A percentile compares a stretch with the other conserved stretches of the same genome.
phyloP scores from a whole-genome alignment of 2,329 filamentous ascomycete genomes.

The Alternaria incomplexa region DNA sequence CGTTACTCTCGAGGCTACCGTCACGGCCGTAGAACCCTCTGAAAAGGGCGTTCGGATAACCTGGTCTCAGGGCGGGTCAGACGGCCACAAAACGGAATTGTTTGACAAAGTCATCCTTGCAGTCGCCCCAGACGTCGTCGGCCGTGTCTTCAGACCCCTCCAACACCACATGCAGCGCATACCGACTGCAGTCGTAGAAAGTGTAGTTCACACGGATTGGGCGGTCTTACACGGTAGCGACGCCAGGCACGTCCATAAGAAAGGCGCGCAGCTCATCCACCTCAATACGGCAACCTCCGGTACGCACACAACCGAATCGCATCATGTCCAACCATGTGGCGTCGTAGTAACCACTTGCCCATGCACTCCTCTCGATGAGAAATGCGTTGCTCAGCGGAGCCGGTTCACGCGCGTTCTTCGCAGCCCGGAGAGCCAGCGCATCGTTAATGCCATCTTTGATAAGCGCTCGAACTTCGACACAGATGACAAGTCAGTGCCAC shows the following conservation, averaged over 20 bases:
- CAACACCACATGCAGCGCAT: constrained; percentile 49
- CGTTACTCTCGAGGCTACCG: constrained; percentile 51
- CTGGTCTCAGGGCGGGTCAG: constrained; percentile 38
- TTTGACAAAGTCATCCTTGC: constrained; percentile 63
- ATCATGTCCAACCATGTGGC: constrained; percentile 60
- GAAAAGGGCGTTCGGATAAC: constrained; percentile 39
- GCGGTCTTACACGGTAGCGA: constrained; percentile 13
- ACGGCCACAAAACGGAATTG: constrained; percentile 32
- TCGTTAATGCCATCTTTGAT: constrained; percentile 57
- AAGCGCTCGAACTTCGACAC: constrained; percentile 1
- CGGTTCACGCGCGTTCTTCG: constrained; percentile 62
- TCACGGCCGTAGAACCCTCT: constrained; percentile 45
- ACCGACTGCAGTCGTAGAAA: constrained; percentile 58
- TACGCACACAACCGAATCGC: constrained; percentile 55
- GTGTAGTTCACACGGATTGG: constrained; percentile 54
- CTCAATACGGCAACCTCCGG: constrained; percentile 42
- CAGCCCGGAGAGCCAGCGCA: constrained; percentile 55
- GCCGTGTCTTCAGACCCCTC: constrained; percentile 56
- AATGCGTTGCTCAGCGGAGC: constrained; percentile 53
- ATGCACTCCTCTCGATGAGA: constrained; percentile 47
- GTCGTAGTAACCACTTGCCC: constrained; percentile 62
- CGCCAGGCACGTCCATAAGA: background rate
- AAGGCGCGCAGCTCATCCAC: constrained; percentile 37
- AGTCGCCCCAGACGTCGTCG: constrained; percentile 61
- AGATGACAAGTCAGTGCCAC: constrained; percentile 26